A percentile compares a stretch with the other conserved stretches of the same genome.
Conservation (phyloP, 352 stramenopile genomes). For the Discostella stelligera region DNA sequence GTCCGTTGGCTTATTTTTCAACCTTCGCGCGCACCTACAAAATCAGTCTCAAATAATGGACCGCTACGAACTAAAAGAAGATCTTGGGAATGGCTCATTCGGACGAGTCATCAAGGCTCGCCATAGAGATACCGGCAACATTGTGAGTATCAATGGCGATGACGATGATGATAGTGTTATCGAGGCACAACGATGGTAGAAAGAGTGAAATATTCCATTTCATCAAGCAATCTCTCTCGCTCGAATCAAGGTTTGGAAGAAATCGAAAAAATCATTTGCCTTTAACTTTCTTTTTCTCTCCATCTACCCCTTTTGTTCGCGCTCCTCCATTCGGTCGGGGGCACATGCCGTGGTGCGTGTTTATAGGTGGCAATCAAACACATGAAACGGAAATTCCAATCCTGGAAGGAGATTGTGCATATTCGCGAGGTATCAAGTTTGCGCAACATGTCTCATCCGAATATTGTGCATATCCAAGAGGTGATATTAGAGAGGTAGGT, state of each 20-base stretch:
- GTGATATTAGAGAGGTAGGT: constrained; percentile 92
- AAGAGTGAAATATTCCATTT: neutral
- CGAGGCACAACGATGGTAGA: neutral
- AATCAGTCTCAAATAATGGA: constrained; percentile 44
- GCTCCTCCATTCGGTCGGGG: neutral
- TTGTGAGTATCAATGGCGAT: constrained; percentile 23
- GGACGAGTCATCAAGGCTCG: constrained; percentile 87
- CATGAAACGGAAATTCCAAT: constrained; percentile 65
- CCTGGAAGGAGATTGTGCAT: constrained; percentile 93
- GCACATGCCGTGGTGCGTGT: neutral
- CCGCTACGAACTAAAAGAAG: constrained; percentile 91
- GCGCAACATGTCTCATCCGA: constrained; percentile 84
- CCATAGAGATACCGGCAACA: constrained; percentile 91
- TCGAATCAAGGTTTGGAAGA: no score
- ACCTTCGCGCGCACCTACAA: no score
- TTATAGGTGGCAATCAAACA: constrained; percentile 69
- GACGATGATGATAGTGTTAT: no score
- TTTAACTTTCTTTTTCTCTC: neutral
- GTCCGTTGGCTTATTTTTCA: no score
- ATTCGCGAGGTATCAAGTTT: constrained; percentile 92
- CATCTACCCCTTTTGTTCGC: neutral
- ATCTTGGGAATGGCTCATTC: constrained; percentile 96
- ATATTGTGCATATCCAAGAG: constrained; percentile 97
- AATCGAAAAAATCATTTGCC: no score
- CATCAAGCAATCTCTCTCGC: neutral